Base-by-base conservation (phyloP, 805 yeast species). In the Wickerhamomyces subpelliculosus region DNA sequence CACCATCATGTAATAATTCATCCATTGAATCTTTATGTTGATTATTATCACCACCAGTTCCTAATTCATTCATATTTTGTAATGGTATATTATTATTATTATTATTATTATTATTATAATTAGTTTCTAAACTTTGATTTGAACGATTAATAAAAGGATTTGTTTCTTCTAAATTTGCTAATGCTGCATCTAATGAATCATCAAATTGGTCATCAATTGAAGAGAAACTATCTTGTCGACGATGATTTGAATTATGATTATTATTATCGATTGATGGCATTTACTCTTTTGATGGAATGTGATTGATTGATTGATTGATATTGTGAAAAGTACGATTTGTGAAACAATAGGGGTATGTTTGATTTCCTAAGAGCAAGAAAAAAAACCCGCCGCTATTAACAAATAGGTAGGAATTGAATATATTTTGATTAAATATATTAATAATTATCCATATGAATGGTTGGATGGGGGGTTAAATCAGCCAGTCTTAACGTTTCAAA, bases 161-260 rank as follows among this genome's bases (percentile, higher is more conserved):
- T n/a, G n/a, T n/a, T 46, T 65, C 67, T 56, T 60, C 77, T 49
- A 46, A 65, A 66, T 51, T 62, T 42, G 75, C 75, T 46, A 82
- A 61, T 1, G 87, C 90, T 34, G 75, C 75, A 49, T 79, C 84
- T 41, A 80, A 63, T 10, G 83, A 76, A 45, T 67, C 69, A 52
- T 81, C 87, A 52, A 82, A 74, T 47, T 68, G 69, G 46, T 74
- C 72, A 47, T 81, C 87, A 49, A 80, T 68, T 11, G 76, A 64
- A 33, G 72, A 72, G 23, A 52, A 47, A 38, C 68, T 64, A 37
- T 47, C 44, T 34, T 52, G 53, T 35, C 52, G 49, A 28, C 41
- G 44, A 21, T 38, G 37, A 10, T 49, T 38, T 26, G 41, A 43
- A 32, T 49, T 24, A 36, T 38, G 44, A 32, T 49, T 24, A 36